Percentiles rank a stretch among this genome's conserved stretches.
Evolutionary conservation across 176 grass and related monocot species (phyloP).

Genomic region (Aegilops umbellulata): DNA sequence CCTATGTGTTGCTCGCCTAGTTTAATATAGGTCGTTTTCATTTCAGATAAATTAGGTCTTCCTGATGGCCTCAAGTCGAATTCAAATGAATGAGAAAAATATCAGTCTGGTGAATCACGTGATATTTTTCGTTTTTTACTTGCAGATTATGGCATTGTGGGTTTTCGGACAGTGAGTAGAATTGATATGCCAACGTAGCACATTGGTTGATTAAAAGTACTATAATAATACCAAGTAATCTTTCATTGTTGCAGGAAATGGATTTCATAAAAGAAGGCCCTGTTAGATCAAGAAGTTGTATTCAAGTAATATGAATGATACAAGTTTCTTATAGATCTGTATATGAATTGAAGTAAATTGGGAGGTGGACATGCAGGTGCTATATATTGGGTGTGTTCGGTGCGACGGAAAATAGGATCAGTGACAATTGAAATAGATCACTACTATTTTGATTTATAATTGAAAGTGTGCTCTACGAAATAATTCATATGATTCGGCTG

Average conservation of each 20-base stretch:
- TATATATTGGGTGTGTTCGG: too few species aligned
- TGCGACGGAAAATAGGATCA: not conserved
- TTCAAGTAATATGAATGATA: not conserved
- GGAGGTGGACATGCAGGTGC: not conserved
- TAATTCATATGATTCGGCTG: not conserved
- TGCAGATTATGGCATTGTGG: too few species aligned
- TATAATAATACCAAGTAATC: too few species aligned
- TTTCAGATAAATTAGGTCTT: not conserved
- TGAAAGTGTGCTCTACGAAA: not conserved
- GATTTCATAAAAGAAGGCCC: too few species aligned
- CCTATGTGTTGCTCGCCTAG: not conserved
- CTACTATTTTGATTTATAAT: not conserved
- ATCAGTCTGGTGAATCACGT: too few species aligned
- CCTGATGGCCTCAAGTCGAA: not conserved
- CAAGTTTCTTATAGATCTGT: not conserved
- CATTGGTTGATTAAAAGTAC: too few species aligned
- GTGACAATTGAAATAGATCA: not conserved
- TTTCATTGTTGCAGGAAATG: too few species aligned
- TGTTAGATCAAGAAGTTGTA: too few species aligned
- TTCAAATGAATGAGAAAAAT: not conserved
- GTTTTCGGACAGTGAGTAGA: too few species aligned
- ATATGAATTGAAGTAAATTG: not conserved
- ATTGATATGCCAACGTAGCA: too few species aligned
- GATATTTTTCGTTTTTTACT: too few species aligned
- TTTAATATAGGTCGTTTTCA: not conserved